Evolutionary conservation across 2,329 filamentous ascomycete species (phyloP).

Genomic region (Pyrenophora teres): DNA sequence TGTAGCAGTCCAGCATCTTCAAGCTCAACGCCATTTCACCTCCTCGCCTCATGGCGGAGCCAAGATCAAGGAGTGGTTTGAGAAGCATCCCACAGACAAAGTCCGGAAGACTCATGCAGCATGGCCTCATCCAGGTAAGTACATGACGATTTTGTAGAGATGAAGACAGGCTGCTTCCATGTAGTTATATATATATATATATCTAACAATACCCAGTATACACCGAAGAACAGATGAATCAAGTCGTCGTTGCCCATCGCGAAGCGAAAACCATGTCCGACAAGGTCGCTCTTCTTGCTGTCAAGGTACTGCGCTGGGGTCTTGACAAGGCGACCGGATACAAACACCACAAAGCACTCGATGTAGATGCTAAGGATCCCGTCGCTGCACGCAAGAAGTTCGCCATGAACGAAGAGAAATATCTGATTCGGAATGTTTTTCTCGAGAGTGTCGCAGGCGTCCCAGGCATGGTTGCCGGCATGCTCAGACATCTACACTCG

Average conservation of each 20-base stretch:
- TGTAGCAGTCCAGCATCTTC: constrained; percentile 36
- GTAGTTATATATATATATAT: no score
- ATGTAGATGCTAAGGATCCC: constrained; percentile 44
- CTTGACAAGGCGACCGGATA: constrained; percentile 85
- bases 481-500: constrained; percentile 85
- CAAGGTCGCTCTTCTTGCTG: constrained; percentile 74
- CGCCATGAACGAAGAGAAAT: constrained; percentile 80
- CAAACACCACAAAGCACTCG: constrained; percentile 66
- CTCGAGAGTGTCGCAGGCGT: constrained; percentile 94
- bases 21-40: constrained; percentile 48
- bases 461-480: constrained; percentile 94
- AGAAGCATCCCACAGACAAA: constrained; percentile 49
- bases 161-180: no score
- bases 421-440: constrained; percentile 88
- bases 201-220: constrained; percentile 56
- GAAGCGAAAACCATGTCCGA: constrained; percentile 74
- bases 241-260: constrained; percentile 76
- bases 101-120: constrained; percentile 54
- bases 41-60: constrained; percentile 40
- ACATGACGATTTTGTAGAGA: not conserved
- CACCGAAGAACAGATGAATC: constrained; percentile 77
- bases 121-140: constrained; percentile 55
- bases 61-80: constrained; percentile 54
- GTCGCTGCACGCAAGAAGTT: constrained; percentile 65
- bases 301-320: constrained; percentile 75